phyloP scores from a whole-genome alignment of 1,139 yeast genomes.

The Lodderomyces parapsilosis region DNA sequence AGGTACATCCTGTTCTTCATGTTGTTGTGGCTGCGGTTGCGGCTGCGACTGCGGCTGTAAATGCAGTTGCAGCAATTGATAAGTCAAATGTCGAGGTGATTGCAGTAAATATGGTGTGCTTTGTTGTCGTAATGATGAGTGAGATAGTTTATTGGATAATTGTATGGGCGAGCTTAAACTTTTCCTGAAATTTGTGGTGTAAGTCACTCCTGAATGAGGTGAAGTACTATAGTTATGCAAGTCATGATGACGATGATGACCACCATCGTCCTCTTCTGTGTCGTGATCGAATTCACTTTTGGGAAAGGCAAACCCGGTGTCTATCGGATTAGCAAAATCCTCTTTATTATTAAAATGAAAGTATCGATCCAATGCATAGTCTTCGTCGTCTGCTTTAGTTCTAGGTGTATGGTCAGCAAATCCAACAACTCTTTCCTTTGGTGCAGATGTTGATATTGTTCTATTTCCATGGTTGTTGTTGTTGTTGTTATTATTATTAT shows the following conservation, averaged over 20 bases:
- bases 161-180: conserved; percentile 37
- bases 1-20: conserved; percentile 41
- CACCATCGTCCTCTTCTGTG: not conserved
- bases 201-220: not conserved
- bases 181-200: conserved; percentile 3
- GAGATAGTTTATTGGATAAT: conserved; percentile 14
- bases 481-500: not conserved
- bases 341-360: conserved; percentile 36
- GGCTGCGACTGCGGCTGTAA: not conserved
- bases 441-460: conserved; percentile 3
- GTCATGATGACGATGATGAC: not conserved
- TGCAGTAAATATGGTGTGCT: not conserved
- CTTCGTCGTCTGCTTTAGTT: conserved; percentile 9
- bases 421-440: conserved; percentile 6
- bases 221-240: not conserved
- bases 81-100: not conserved
- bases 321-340: conserved; percentile 30
- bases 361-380: conserved; percentile 22
- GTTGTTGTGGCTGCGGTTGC: not conserved
- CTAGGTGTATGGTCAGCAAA: conserved; percentile 1
- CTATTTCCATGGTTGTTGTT: too few relatives aligned
- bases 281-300: not conserved
- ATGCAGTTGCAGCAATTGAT: not conserved
- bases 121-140: conserved; percentile 8
- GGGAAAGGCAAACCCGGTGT: conserved; percentile 32